phyloP scores from a whole-genome alignment of 305 asterid species.

The Stenogyne calaminthoides region DNA sequence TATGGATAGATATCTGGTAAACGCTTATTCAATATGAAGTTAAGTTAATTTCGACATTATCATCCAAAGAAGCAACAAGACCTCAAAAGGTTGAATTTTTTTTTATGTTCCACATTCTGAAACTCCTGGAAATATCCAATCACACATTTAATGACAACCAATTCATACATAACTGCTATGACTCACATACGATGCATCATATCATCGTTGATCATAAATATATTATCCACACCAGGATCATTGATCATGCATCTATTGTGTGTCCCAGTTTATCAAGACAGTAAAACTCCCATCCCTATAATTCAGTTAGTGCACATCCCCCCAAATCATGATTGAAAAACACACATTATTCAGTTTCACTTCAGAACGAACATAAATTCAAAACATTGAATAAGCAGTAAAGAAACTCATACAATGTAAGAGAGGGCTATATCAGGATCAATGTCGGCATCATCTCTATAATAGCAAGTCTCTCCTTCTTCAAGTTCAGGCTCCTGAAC shows the following conservation, averaged over 20 bases:
- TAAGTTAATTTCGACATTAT: constrained; percentile 8
- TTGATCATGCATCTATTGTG: constrained; percentile 13
- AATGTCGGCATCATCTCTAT: constrained; percentile 55
- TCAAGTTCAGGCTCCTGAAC: constrained; percentile 73
- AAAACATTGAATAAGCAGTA: constrained; percentile 27
- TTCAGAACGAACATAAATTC: constrained; percentile 25
- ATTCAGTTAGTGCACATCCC: constrained; percentile 25
- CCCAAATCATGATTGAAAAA: constrained; percentile 16
- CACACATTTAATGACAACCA: constrained; percentile 15
- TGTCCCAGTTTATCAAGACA: constrained; percentile 8
- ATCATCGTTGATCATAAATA: constrained; percentile 10
- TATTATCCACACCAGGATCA: constrained; percentile 15
- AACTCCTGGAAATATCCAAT: constrained; percentile 22
- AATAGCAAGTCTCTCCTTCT: constrained; percentile 80
- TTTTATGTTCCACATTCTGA: constrained; percentile 26
- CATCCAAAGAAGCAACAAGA: constrained; percentile 12
- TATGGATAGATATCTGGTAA: not conserved
- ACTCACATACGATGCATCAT: constrained; percentile 12
- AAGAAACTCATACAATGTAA: constrained; percentile 80
- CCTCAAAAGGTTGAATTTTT: not conserved
- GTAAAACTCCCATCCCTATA: constrained; percentile 13
- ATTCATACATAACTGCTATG: not conserved
- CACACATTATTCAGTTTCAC: constrained; percentile 18
- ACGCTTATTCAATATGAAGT: not conserved
- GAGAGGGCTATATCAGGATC: constrained; percentile 85